Base-by-base conservation (phyloP, 441 rosid genomes). In the Croton laevigatus region DNA sequence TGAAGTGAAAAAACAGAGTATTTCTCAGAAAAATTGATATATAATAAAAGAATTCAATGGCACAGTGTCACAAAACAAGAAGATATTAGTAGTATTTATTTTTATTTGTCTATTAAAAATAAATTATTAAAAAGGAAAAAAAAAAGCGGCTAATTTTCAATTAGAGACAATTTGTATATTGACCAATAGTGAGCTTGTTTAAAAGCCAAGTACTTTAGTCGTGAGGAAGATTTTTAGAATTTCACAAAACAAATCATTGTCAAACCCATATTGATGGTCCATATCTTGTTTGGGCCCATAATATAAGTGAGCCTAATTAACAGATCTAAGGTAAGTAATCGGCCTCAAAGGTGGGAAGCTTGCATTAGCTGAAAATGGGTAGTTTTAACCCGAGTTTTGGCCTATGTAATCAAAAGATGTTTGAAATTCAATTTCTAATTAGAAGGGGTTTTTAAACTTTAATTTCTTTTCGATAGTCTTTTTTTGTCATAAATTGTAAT, bases 1-100 rank as follows among this genome's bases (percentile, higher is more conserved):
- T 52, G 74, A 64, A 60, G 65, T 62, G 67, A 62, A 48, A 67
- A 51, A 45, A 64, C 53, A 58, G 53, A 45, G 68, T 44, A 72
- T 42, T 58, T 68, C 32, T 70, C 58, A n/a, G 54, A 73, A 23
- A 68, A 38, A 59, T 11, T 27, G 32, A 23, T 11, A 22, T 51
- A 17, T 27, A 14, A 46, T 14, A 46, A 46, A 46, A 27, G 32
- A 14, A 14, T 17, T 14, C 52, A 46, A 17, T 2, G 16, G 11
- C 2, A 46, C 16, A 13, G 13, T 13, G 13, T 46, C 52, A 11
- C 52, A 49, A 12, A 48, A 40, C 19, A 16, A 48, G 5, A 48
- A 48, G 53, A 48, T 22, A 4, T 19, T n/a, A n/a, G n/a, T n/a
- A n/a, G n/a, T 62, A n/a, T 11, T 45, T 63, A 36, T 19, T 27